Percentiles rank a stretch among this genome's conserved stretches.
phyloP scores from a whole-genome alignment of 345 rosid genomes.

The Heritiera littoralis region DNA sequence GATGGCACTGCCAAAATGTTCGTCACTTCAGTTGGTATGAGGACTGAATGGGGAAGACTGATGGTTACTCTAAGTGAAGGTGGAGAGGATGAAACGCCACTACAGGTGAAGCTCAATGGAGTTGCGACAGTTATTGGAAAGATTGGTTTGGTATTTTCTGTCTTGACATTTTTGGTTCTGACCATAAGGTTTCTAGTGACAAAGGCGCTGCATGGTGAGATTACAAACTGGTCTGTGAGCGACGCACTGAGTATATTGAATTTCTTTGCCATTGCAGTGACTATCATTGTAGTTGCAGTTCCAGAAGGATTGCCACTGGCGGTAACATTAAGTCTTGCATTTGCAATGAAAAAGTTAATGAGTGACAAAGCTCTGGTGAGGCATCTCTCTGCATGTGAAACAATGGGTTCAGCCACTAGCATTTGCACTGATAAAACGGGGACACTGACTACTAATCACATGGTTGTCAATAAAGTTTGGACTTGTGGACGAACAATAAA shows the following conservation, averaged over 20 bases:
- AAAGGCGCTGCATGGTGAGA: constrained; percentile 40
- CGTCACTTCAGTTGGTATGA: constrained; percentile 74
- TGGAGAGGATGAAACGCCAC: constrained; percentile 61
- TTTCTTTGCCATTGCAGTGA: constrained; percentile 70
- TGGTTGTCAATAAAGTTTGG: constrained; percentile 62
- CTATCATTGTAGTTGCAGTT: constrained; percentile 78
- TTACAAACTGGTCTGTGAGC: constrained; percentile 42
- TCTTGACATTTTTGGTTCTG: constrained; percentile 60
- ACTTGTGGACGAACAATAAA: constrained; percentile 43
- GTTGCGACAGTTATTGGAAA: constrained; percentile 67
- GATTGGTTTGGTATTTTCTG: constrained; percentile 62
- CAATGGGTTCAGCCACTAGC: constrained; percentile 76
- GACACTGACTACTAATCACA: constrained; percentile 65
- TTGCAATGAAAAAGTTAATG: constrained; percentile 79
- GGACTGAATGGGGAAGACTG: constrained; percentile 72
- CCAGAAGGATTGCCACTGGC: constrained; percentile 83
- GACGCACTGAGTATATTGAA: constrained; percentile 51
- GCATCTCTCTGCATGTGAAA: constrained; percentile 75
- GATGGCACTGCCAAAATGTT: constrained; percentile 68
- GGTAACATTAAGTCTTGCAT: constrained; percentile 77
- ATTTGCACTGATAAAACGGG: constrained; percentile 82
- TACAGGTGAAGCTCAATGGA: constrained; percentile 67
- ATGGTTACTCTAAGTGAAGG: constrained; percentile 60
- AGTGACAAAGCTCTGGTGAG: constrained; percentile 73
- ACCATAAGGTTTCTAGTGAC: constrained; percentile 48